phyloP scores from a whole-genome alignment of 1,139 yeast species.

The Sugiyamaella sp. region DNA sequence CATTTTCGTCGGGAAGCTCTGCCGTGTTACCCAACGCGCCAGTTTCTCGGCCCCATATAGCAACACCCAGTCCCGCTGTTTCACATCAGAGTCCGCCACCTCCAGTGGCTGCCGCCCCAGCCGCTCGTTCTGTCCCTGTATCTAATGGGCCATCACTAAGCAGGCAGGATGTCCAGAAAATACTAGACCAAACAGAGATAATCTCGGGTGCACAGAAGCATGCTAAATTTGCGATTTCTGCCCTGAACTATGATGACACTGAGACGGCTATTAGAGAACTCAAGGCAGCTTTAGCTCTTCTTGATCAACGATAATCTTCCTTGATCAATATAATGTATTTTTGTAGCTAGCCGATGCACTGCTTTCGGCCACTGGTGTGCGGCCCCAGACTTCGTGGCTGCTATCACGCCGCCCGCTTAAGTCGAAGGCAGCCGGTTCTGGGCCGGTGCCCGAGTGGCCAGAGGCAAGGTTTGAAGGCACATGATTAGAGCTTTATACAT shows the following conservation, averaged over 20 bases:
- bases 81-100: constrained; percentile 25
- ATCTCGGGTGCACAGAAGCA: constrained; percentile 76
- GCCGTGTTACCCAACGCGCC: constrained; percentile 28
- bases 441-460: constrained; percentile 8
- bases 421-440: no score
- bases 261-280: constrained; percentile 82
- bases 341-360: no score
- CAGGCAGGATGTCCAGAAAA: constrained; percentile 51
- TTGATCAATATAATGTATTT: no score
- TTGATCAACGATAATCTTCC: constrained; percentile 24
- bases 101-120: constrained; percentile 20
- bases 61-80: constrained; percentile 8
- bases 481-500: no score
- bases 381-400: no score
- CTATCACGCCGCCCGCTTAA: no score
- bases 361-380: no score
- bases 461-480: no score
- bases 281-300: constrained; percentile 56
- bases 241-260: constrained; percentile 87
- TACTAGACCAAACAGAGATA: constrained; percentile 61
- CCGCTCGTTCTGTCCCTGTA: constrained; percentile 20
- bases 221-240: constrained; percentile 91
- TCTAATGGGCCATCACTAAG: constrained; percentile 40
- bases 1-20: constrained; percentile 18
- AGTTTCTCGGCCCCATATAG: constrained; percentile 14